phyloP scores from a whole-genome alignment of 2,329 filamentous ascomycete genomes.

The Trichoderma afroharzianum region DNA sequence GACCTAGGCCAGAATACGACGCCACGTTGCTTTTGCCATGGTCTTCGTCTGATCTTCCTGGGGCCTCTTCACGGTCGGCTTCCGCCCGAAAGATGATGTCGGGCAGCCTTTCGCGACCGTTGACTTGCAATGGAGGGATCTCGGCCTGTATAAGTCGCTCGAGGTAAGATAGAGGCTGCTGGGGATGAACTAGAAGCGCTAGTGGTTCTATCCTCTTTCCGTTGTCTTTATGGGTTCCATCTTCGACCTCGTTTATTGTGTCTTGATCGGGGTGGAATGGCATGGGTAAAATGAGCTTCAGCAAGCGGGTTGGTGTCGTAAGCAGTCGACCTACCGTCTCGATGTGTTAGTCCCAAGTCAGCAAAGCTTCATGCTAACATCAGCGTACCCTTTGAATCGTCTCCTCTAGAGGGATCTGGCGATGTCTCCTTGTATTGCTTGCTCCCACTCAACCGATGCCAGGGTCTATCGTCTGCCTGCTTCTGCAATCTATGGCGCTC shows the following conservation, averaged over 20 bases:
- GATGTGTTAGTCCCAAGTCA: not conserved
- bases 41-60: slow-evolving; percentile 30
- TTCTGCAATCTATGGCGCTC: slow-evolving; percentile 39
- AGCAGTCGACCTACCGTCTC: slow-evolving; percentile 61
- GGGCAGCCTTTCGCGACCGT: slow-evolving; percentile 66
- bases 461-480: slow-evolving; percentile 59
- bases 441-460: slow-evolving; percentile 59
- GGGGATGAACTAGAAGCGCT: slow-evolving; percentile 80
- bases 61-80: slow-evolving; percentile 57
- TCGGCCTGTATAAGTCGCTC: slow-evolving; percentile 87
- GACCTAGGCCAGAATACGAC: slow-evolving; percentile 67
- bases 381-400: slow-evolving; percentile 32
- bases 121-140: slow-evolving; percentile 64
- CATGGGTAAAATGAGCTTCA: slow-evolving; percentile 77
- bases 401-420: slow-evolving; percentile 25
- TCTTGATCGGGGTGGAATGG: slow-evolving; percentile 41
- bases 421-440: slow-evolving; percentile 34
- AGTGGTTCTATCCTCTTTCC: slow-evolving; percentile 65
- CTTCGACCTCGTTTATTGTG: slow-evolving; percentile 40
- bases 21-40: slow-evolving; percentile 49
- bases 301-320: slow-evolving; percentile 73
- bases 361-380: rapidly evolving
- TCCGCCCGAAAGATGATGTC: slow-evolving; percentile 77
- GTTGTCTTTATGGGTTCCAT: slow-evolving; percentile 31
- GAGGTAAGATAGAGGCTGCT: slow-evolving; percentile 87